These are phyloP conservation scores for Yamadazyma conglobata DNA, from an alignment of 1,139 yeast species.

Conservation along the genomic window DNA sequence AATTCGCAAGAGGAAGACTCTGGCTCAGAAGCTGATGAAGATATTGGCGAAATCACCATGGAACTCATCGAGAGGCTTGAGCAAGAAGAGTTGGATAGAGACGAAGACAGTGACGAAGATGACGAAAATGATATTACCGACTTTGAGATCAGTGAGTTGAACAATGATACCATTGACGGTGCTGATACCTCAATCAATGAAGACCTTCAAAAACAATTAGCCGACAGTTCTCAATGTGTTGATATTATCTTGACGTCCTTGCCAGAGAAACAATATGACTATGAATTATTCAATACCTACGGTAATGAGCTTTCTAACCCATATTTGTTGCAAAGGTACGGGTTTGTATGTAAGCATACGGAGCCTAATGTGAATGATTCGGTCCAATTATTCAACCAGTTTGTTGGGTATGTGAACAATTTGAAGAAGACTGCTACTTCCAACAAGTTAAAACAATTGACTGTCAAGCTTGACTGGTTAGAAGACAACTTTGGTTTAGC, in stretches of 20 bases:
- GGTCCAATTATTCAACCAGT: constrained; percentile 54
- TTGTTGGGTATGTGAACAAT: constrained; percentile 39
- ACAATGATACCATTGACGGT: constrained; percentile 26
- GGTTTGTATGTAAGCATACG: constrained; percentile 46
- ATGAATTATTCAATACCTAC: constrained; percentile 72
- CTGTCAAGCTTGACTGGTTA: constrained; percentile 62
- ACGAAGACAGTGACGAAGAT: constrained; percentile 21
- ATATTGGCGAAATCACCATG: constrained; percentile 31
- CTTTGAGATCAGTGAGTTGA: constrained; percentile 7
- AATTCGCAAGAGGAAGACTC: constrained; percentile 16
- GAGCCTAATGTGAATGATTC: constrained; percentile 53
- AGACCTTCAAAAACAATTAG: constrained; percentile 19
- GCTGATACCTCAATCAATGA: constrained; percentile 2
- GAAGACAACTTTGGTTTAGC: constrained; percentile 44
- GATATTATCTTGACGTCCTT: constrained; percentile 47
- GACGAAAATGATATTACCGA: constrained; percentile 24
- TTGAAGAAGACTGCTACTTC: constrained; percentile 18
- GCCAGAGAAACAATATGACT: constrained; percentile 37
- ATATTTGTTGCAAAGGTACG: constrained; percentile 67
- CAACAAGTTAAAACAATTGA: constrained; percentile 29
- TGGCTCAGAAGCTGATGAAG: constrained; percentile 14
- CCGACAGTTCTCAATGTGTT: constrained; percentile 46
- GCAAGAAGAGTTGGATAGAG: constrained; percentile 12
- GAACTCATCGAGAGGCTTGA: constrained; percentile 35
- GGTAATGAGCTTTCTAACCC: constrained; percentile 67